phyloP scores from a whole-genome alignment of 352 stramenopile genomes.

The Pythium phragmiticola region DNA sequence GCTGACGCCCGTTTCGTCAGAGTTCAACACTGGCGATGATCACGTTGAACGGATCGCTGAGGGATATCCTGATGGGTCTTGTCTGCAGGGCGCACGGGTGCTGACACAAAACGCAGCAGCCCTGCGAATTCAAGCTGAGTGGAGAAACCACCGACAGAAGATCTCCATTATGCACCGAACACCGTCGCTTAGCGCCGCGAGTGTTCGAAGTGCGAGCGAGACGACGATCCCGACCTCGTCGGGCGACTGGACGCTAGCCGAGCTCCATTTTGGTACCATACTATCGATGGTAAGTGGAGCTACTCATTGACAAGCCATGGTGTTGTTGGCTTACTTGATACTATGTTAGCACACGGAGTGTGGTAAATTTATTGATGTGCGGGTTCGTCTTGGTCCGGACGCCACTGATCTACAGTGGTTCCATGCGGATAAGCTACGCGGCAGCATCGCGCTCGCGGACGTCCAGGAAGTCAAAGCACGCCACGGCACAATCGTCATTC shows the following conservation, averaged over 20 bases:
- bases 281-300: conserved; percentile 11
- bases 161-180: neutral
- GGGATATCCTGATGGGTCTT: neutral
- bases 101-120: neutral
- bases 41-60: neutral
- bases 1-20: neutral
- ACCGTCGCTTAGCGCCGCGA: neutral
- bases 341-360: conserved; percentile 3
- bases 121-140: conserved; percentile 15
- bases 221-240: neutral
- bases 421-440: conserved; percentile 9
- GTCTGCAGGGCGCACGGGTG: neutral
- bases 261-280: conserved; percentile 4
- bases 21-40: too few species aligned
- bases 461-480: conserved; percentile 14
- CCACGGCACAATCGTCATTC: conserved; percentile 20
- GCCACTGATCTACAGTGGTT: conserved; percentile 12
- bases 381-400: conserved; percentile 16
- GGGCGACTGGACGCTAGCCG: neutral
- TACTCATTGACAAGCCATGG: neutral
- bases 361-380: conserved; percentile 5
- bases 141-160: neutral
- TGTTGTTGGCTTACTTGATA: neutral
- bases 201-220: conserved; percentile 4
- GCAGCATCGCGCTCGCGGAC: conserved; percentile 5